Evolutionary conservation across 768 basidiomycete species (phyloP), one percentile per base, ranked within the genome.

Genomic region (Pulveroboletus ravenelii): DNA sequence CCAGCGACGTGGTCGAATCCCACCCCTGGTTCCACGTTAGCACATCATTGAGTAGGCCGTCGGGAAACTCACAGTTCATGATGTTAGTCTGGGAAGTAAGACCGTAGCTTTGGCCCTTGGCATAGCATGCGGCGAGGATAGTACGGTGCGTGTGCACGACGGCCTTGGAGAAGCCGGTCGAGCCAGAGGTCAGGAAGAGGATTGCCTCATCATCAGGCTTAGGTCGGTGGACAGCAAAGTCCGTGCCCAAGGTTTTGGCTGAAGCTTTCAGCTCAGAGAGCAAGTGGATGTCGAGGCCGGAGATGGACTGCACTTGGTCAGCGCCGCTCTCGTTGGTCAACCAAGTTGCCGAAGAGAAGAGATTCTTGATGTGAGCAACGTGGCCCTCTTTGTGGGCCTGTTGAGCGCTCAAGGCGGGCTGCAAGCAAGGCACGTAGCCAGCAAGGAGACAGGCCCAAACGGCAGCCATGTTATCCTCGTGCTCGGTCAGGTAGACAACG

Each of bases 1-100:
- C 70, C 72, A 2, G 75, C 75, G 25, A 76, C 72, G 45, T 76
- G 75, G 42, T 76, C 75, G 40, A 76, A 73, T 15, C 71, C 72
- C 8, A 76, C 74, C 75, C 66, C 66, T 67, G 53, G 10, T 30
- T 32, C 3, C 6, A 31, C 13, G 18, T 58, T n/a, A 64, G 49
- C 14, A 49, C 6, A 25, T 1, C 3, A 15, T 25, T n/a, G 1
- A 7, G 4, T 20, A 5, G 2, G 4, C 1, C 29, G 48, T 8
- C 0, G 31, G 14, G 10, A 7, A 25, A 54, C 66, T 54, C 18
- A 67, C 75, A 76, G 57, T 76, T 76, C 50, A 75, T 55, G 42
- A 75, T 62, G 17, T 59, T 68, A 12, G 74, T 68, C 6, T 57
- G 49, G 0, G 67, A 57, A 1, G 68, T 69, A 17, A 74, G 60